Conservation (phyloP, 1,139 yeast species). For the Diutina catenulata region DNA sequence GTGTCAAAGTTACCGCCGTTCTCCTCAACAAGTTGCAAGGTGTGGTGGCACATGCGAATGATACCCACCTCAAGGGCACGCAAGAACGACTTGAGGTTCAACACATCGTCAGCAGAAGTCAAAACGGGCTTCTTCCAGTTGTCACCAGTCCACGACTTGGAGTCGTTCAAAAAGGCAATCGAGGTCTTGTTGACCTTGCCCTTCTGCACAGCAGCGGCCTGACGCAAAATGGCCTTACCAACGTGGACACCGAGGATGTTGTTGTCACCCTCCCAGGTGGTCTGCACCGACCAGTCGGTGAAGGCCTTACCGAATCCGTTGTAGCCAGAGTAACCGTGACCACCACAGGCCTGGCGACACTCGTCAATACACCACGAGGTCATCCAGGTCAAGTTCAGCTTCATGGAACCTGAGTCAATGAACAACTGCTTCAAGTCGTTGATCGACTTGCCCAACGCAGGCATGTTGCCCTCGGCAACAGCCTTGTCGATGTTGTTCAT, state of each 20-base stretch:
- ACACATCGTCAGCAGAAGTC: conserved; percentile 23
- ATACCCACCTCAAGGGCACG: conserved; percentile 11
- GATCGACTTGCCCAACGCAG: not conserved
- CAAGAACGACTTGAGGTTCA: conserved; percentile 17
- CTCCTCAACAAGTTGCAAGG: conserved; percentile 13
- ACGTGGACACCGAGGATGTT: conserved; percentile 3
- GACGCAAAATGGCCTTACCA: not conserved
- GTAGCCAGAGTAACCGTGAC: conserved; percentile 6
- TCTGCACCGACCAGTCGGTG: conserved; percentile 4
- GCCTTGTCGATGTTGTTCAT: conserved; percentile 1
- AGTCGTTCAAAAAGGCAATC: not conserved
- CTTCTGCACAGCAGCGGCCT: not conserved
- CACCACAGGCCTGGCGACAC: conserved; percentile 5
- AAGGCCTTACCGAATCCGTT: conserved; percentile 5
- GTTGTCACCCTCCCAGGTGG: conserved; percentile 6
- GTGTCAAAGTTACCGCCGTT: conserved; percentile 11
- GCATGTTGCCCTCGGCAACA: not conserved
- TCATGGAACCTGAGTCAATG: conserved; percentile 1
- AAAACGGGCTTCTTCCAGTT: conserved; percentile 12
- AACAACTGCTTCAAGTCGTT: conserved; percentile 1
- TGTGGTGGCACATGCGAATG: conserved; percentile 12
- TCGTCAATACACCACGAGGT: conserved; percentile 2
- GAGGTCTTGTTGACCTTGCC: not conserved
- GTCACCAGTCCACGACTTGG: not conserved
- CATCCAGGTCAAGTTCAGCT: conserved; percentile 3